These are phyloP conservation scores for Protostelium mycophagum DNA, from an alignment of 78 protist genomes.

Conservation along the genomic window DNA sequence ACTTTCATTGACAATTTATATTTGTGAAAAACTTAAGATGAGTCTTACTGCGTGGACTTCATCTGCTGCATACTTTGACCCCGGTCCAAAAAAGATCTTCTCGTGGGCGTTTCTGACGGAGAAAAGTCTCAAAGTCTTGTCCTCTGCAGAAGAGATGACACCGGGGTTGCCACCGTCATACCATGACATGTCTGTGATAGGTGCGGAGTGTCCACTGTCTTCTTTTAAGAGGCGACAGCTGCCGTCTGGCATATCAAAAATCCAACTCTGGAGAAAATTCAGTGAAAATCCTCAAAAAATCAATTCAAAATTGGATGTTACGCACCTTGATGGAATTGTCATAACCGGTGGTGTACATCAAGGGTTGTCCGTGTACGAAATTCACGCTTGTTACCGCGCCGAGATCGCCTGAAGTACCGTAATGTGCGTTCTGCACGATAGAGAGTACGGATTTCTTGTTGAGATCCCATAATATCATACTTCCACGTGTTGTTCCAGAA, in stretches of 20 bases:
- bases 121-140: background rate
- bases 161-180: background rate
- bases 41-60: background rate
- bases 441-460: conserved; percentile 2
- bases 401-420: conserved; percentile 6
- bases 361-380: conserved; percentile 42
- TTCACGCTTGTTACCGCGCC: conserved; percentile 2
- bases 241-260: background rate
- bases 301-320: too few relatives aligned
- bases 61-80: background rate
- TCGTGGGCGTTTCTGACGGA: background rate
- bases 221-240: background rate
- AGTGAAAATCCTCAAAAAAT: too few relatives aligned
- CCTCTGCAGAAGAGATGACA: background rate
- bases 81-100: background rate
- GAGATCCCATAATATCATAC: conserved; percentile 56
- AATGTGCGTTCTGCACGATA: conserved; percentile 1
- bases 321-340: conserved; percentile 56
- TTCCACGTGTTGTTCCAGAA: conserved; percentile 14
- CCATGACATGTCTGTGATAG: background rate
- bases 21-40: too few relatives aligned
- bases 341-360: conserved; percentile 17
- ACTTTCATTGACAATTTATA: too few relatives aligned
- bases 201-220: background rate
- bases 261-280: too few relatives aligned